These are phyloP conservation scores for Vickermania ingenoplastis DNA, from an alignment of 208 protist genomes.

Conservation along the genomic window DNA sequence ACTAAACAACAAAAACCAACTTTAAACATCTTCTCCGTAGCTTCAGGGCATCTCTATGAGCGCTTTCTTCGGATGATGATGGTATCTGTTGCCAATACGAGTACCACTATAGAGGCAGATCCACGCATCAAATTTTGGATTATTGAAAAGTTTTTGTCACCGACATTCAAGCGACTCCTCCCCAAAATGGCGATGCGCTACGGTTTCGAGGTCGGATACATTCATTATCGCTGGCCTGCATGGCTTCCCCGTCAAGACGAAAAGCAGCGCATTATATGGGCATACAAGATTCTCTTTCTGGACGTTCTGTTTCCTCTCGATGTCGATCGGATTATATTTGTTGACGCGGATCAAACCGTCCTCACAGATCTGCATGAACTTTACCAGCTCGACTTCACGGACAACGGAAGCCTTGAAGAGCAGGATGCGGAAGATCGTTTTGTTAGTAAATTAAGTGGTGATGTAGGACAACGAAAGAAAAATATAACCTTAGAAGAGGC, in stretches of 20 bases:
- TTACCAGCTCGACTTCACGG: conserved; percentile 94
- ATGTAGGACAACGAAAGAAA: no score
- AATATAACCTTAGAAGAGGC: background rate
- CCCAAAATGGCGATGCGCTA: conserved; percentile 81
- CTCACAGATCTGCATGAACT: conserved; percentile 88
- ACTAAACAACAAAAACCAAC: conserved; percentile 58
- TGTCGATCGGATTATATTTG: conserved; percentile 96
- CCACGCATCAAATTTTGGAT: conserved; percentile 99
- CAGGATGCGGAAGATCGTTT: no score
- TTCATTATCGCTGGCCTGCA: conserved; percentile 98
- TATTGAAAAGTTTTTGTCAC: conserved; percentile 96
- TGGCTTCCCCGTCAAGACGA: conserved; percentile 95
- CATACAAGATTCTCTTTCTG: conserved; percentile 99
- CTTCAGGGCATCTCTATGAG: conserved; percentile 98
- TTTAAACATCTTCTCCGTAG: conserved; percentile 98
- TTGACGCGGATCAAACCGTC: conserved; percentile 97
- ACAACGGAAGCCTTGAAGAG: conserved; percentile 11
- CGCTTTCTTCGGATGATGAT: conserved; percentile 99
- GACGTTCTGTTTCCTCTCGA: conserved; percentile 98
- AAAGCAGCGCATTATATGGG: conserved; percentile 99
- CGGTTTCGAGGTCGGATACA: conserved; percentile 92
- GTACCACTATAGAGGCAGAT: conserved; percentile 62
- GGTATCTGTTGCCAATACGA: conserved; percentile 90
- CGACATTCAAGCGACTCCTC: conserved; percentile 92
- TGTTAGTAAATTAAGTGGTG: no score